These are phyloP conservation scores for Ilex aquifolium DNA, from an alignment of 257 asterid genomes.

Conservation along the genomic window DNA sequence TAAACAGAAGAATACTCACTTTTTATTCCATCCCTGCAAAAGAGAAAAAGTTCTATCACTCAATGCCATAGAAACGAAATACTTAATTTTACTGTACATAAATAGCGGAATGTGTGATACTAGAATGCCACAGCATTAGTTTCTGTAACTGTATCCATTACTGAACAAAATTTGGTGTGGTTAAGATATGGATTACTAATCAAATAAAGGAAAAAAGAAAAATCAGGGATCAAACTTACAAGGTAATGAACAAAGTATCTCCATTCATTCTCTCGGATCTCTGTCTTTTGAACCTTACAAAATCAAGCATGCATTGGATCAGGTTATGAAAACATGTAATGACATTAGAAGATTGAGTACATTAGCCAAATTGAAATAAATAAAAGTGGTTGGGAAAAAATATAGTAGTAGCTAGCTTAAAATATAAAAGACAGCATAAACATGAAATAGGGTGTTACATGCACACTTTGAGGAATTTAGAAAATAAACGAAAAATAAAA, in stretches of 20 bases:
- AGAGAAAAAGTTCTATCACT: slow-evolving; percentile 10
- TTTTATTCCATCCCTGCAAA: slow-evolving; percentile 97
- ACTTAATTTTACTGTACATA: too few species aligned
- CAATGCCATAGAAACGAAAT: slow-evolving; percentile 6
- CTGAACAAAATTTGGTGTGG: too few species aligned
- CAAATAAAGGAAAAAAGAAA: slow-evolving; percentile 8
- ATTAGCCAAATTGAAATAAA: not conserved
- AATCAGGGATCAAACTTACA: slow-evolving; percentile 40
- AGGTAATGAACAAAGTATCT: slow-evolving; percentile 92
- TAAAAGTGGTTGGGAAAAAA: not conserved
- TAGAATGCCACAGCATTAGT: too few species aligned
- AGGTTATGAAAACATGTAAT: not conserved
- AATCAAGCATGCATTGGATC: slow-evolving; percentile 16
- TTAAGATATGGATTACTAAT: slow-evolving; percentile 8
- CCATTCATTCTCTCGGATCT: slow-evolving; percentile 82
- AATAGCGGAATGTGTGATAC: too few species aligned
- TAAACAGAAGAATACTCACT: slow-evolving; percentile 49
- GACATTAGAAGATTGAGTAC: not conserved
- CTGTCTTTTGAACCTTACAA: slow-evolving; percentile 84
- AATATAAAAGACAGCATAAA: not conserved
- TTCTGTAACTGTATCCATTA: too few species aligned
- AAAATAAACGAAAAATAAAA: too few species aligned
- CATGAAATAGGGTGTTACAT: not conserved
- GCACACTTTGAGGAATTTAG: too few species aligned
- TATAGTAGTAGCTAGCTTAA: not conserved